Evolutionary conservation across 1,284 basidiomycete genomes (phyloP), one percentile per base, ranked within the genome.

Genomic region (Heterobasidion annosum): DNA sequence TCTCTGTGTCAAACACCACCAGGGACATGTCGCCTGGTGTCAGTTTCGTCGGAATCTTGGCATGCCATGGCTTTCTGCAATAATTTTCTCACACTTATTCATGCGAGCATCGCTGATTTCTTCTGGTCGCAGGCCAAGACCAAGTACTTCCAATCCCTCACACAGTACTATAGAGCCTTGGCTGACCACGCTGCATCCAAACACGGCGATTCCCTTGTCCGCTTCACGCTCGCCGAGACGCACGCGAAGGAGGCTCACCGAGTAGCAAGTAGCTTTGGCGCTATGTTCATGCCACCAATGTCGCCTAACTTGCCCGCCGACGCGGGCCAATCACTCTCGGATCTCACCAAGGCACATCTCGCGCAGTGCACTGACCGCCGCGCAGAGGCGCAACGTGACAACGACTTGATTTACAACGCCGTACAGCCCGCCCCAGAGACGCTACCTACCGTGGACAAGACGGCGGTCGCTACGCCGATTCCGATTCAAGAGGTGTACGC

Each of bases 401-500:
- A 99, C 68, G 96, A 99, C 65, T 80, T 99, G 48, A 97, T 99
- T 61, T 99, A 99, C 73, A 95, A 99, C 66, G 93, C 93, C n/a
- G 81, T 96, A 54, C 72, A 95, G 0, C 93, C 94, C 0, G 75
- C 88, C 3, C 79, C 87, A 13, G 91, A 94, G 16, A 80, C 89
- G 0, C 78, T 99, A 0, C 83, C 94, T 0, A 67, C 74, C 0
- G 82, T 97, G 54, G 94, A 97, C 53, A 92, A 92, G 65, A 74
- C 87, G 0, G 74, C 78, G 0, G 83, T 93, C 0, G 90, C 92
- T 0, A 82, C 82, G 0, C 84, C 93, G 0, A 87, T 96, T 53
- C 81, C 90, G 0, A 97, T 97, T 54, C 96, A 98, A 65, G 96
- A 98, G 59, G 87, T 98, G 3, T 99, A 97, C 65, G 83, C 84